phyloP scores from a whole-genome alignment of 257 asterid genomes.

The Cynanchum wilfordii region DNA sequence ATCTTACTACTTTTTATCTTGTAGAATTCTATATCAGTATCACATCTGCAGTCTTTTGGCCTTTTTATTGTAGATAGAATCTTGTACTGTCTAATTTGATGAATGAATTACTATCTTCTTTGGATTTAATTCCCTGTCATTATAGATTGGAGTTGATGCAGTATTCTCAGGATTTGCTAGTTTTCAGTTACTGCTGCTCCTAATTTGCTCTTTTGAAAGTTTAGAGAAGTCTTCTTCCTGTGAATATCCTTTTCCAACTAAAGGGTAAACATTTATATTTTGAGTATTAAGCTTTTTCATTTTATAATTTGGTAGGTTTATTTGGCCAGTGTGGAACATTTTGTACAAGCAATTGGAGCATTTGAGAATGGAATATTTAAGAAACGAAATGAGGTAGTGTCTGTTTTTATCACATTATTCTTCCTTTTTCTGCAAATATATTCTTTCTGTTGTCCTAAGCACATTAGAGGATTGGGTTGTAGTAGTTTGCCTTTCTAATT shows the following conservation, averaged over 20 bases:
- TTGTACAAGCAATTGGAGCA: constrained; percentile 45
- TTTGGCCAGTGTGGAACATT: constrained; percentile 39
- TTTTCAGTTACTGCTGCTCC: background rate
- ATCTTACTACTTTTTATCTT: background rate
- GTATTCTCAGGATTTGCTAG: background rate
- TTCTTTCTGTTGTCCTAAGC: background rate
- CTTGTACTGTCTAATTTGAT: background rate
- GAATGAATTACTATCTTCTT: background rate
- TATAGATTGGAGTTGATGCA: constrained; percentile 2
- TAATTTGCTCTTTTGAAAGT: background rate
- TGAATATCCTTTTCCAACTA: background rate
- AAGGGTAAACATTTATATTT: background rate
- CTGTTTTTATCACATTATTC: background rate
- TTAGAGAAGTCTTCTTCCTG: background rate
- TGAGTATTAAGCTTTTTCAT: background rate
- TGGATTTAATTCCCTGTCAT: background rate
- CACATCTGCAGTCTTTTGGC: too few species aligned
- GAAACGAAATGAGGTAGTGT: constrained; percentile 42
- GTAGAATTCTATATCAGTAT: background rate
- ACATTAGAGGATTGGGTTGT: too few species aligned
- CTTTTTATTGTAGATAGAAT: background rate
- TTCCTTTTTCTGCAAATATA: background rate
- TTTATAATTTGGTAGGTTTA: constrained; percentile 36
- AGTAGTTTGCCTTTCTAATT: background rate
- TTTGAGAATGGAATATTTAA: constrained; percentile 43